Percentiles rank a stretch among this genome's conserved stretches.
Conservation (phyloP, 768 basidiomycete genomes). For the Kwoniella dejecticola region DNA sequence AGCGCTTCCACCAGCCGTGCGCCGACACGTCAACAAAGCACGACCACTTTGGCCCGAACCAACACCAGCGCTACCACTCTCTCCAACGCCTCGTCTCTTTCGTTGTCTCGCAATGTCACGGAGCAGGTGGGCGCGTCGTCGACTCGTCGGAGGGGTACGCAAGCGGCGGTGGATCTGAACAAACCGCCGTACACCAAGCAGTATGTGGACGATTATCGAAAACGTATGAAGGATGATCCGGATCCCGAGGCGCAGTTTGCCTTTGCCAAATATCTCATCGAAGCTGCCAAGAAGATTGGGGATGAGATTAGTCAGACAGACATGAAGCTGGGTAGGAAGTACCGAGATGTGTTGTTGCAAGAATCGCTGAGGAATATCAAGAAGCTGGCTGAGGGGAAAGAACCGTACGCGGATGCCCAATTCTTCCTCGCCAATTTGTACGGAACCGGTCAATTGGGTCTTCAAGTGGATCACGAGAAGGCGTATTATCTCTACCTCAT, state of each 20-base stretch:
- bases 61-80: constrained; percentile 43
- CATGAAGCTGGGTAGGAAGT: constrained; percentile 77
- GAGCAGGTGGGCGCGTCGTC: constrained; percentile 54
- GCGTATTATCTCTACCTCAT: constrained; percentile 97
- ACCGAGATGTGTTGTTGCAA: constrained; percentile 78
- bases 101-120: constrained; percentile 44
- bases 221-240: constrained; percentile 94
- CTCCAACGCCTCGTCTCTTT: constrained; percentile 49
- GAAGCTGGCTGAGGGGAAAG: constrained; percentile 74
- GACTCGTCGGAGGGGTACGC: constrained; percentile 47
- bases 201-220: constrained; percentile 96
- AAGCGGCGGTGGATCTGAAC: constrained; percentile 55
- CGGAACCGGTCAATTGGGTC: constrained; percentile 91
- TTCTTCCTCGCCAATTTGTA: constrained; percentile 98
- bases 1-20: constrained; percentile 24
- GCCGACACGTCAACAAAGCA: constrained; percentile 38
- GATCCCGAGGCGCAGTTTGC: constrained; percentile 97
- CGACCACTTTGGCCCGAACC: constrained; percentile 38
- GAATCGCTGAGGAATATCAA: constrained; percentile 92
- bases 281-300: constrained; percentile 74
- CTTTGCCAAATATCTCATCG: constrained; percentile 98
- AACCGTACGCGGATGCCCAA: constrained; percentile 92
- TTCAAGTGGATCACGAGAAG: constrained; percentile 94
- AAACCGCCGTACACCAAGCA: constrained; percentile 81
- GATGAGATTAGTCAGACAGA: constrained; percentile 63